Conservation (phyloP, 2,329 filamentous ascomycete genomes). For the Fusarium clavum region DNA sequence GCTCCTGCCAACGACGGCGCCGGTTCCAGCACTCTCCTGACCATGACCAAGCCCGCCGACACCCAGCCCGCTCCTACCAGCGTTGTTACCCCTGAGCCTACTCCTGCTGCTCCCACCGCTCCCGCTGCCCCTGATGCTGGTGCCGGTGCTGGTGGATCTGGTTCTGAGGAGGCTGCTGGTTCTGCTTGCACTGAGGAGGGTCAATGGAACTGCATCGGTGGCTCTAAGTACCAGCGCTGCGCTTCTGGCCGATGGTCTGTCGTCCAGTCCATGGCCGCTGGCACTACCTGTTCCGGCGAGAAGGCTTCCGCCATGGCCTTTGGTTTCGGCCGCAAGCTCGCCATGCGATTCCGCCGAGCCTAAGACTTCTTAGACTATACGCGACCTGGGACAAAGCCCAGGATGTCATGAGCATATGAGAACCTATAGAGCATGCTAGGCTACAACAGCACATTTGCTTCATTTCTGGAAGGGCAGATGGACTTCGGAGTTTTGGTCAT, state of each 20-base stretch:
- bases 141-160: constrained; percentile 36
- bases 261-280: constrained; percentile 61
- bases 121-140: constrained; percentile 29
- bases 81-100: constrained; percentile 25
- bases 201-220: constrained; percentile 68
- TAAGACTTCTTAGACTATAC: constrained; percentile 19
- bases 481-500: constrained; percentile 28
- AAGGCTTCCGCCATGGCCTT: constrained; percentile 42
- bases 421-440: not conserved
- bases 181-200: constrained; percentile 65
- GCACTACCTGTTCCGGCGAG: constrained; percentile 61
- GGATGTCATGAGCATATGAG: constrained; percentile 21
- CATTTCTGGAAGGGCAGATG: constrained; percentile 18
- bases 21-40: constrained; percentile 39
- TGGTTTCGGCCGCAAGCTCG: constrained; percentile 36
- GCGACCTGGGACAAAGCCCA: not conserved
- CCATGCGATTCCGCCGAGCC: constrained; percentile 24
- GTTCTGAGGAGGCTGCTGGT: constrained; percentile 51
- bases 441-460: constrained; percentile 14
- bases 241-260: constrained; percentile 68
- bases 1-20: constrained; percentile 25
- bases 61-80: constrained; percentile 26
- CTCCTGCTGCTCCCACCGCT: constrained; percentile 26
- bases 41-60: constrained; percentile 41
- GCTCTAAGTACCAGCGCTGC: constrained; percentile 70